Percentiles rank a stretch among this genome's conserved stretches.
These are phyloP conservation scores for Cyanodermella asteris DNA, from an alignment of 2,329 filamentous ascomycete species.

Conservation along the genomic window DNA sequence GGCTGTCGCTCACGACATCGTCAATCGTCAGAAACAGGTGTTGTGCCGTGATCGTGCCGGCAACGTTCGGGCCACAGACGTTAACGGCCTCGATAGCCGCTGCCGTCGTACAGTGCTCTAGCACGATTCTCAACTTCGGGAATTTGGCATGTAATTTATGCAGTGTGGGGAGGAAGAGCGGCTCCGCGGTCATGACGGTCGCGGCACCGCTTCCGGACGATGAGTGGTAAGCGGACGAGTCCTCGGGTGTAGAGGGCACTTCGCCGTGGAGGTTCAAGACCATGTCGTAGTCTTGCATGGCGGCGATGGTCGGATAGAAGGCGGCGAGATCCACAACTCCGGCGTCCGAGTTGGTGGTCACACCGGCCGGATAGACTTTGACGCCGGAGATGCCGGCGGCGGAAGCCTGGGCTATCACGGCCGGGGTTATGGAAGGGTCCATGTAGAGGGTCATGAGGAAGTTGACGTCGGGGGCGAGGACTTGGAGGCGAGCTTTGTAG, in stretches of 20 bases:
- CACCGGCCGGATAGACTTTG: constrained; percentile 9
- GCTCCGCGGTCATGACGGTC: constrained; percentile 46
- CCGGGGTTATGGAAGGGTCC: constrained; percentile 41
- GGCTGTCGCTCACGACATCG: constrained; percentile 47
- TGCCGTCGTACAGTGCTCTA: constrained; percentile 74
- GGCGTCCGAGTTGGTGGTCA: constrained; percentile 43
- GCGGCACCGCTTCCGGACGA: constrained; percentile 20
- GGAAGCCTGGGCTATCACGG: constrained; percentile 51
- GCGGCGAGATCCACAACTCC: constrained; percentile 48
- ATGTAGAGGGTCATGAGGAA: constrained; percentile 57
- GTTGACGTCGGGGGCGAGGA: constrained; percentile 38
- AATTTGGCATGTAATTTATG: constrained; percentile 51
- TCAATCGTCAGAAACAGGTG: constrained; percentile 65
- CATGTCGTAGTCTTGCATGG: constrained; percentile 67
- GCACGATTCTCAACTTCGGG: constrained; percentile 41
- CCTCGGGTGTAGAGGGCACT: constrained; percentile 33
- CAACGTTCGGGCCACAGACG: constrained; percentile 43
- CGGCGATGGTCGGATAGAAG: constrained; percentile 63
- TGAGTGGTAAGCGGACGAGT: too few species aligned
- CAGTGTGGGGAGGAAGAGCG: constrained; percentile 61
- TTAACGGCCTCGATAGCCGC: constrained; percentile 60
- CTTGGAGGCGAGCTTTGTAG: constrained; percentile 39
- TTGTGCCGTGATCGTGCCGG: constrained; percentile 63
- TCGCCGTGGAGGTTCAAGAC: constrained; percentile 92
- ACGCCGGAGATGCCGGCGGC: constrained; percentile 36